Evolutionary conservation across 176 grass and related monocot genomes (phyloP), one percentile per base, ranked within the genome.

Genomic region (Phoenix dactylifera): DNA sequence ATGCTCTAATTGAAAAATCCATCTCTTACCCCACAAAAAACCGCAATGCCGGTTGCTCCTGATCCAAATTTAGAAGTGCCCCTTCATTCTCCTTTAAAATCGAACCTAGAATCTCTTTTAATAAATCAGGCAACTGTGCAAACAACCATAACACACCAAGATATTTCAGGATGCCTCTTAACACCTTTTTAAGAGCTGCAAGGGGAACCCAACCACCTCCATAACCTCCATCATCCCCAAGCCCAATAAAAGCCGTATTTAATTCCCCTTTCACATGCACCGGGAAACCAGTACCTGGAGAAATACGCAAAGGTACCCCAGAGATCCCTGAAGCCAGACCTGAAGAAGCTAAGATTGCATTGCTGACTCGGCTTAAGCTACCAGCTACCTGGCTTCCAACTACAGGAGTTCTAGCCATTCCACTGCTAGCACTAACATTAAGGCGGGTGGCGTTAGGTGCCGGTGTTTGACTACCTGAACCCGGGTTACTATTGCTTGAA

Each of bases 61-160:
- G 88, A 86, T 98, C 94, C 79, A 98, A 85, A 83, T 98, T 98
- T 24, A 98, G 70, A 56, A 98, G 85, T 18, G 94, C 84, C 22
- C 94, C 94, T 67, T 98, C 94, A 60, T 93, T 98, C 15, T 98
- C 94, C 81, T 92, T 98, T 68, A 98, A 86, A 75, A 98, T 98
- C 59, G 88, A 98, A 51, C 94, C 94, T 16, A 98, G 16, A 76
- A 98, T 98, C 58, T 98, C 94, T 73, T 98, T 98, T 50, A 98
- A 66, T 74, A 98, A 88, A 66, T 92, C 94, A 73, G 94, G 94
- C 79, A 98, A 77, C 68, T 98, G 94, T 29, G 94, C 94, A 72
- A 98, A 98, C 71, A 98, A 78, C 94, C 94, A 98, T 69, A 98
- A 70, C 64, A 98, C 94, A 58, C 94, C 94, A 48, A 98, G 94